Conservation (phyloP, 306 rosid genomes). For the Lupinus albus region DNA sequence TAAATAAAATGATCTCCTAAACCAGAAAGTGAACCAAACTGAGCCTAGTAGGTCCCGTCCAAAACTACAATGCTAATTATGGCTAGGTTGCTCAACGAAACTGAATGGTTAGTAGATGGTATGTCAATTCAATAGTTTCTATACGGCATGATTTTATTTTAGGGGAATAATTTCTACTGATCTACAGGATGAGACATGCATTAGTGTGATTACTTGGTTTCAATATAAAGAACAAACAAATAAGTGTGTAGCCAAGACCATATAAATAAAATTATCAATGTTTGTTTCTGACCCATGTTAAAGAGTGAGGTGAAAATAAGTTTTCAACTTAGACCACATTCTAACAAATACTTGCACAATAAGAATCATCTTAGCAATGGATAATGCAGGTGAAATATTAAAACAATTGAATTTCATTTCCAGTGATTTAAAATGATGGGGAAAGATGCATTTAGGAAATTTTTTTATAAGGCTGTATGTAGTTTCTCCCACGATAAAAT, state of each 20-base stretch:
- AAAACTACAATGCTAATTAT: not conserved
- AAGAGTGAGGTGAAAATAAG: not conserved
- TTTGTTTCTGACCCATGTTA: not conserved
- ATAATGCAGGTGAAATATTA: constrained; percentile 25
- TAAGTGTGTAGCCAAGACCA: not conserved
- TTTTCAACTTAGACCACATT: not conserved
- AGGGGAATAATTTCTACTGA: not conserved
- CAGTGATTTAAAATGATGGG: constrained; percentile 4
- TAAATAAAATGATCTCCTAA: not conserved
- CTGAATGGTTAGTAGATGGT: not conserved
- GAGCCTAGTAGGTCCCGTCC: not conserved
- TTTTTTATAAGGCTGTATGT: too few relatives aligned
- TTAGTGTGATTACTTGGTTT: constrained; percentile 10
- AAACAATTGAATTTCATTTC: constrained; percentile 6
- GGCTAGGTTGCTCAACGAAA: constrained; percentile 2
- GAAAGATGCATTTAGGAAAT: constrained; percentile 31
- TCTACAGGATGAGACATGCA: not conserved
- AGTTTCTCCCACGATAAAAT: too few relatives aligned
- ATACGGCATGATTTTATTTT: not conserved
- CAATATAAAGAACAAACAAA: constrained; percentile 4
- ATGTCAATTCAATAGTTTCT: not conserved
- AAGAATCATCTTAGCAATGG: constrained; percentile 9
- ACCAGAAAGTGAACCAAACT: constrained; percentile 10
- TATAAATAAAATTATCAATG: not conserved
- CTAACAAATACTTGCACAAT: constrained; percentile 4